phyloP scores from a whole-genome alignment of 257 asterid genomes.

The Echites panduratus region DNA sequence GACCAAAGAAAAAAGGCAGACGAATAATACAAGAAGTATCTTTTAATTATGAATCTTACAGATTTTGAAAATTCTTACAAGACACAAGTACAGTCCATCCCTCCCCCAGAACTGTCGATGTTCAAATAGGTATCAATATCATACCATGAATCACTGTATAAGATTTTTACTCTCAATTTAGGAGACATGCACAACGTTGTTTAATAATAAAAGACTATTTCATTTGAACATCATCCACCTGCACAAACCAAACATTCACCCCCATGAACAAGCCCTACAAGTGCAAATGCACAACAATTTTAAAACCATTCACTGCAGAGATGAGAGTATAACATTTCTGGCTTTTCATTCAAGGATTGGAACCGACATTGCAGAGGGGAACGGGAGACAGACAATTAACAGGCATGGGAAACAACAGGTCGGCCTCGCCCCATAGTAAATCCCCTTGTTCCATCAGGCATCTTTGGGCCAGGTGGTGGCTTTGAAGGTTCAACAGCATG shows the following conservation, averaged over 20 bases:
- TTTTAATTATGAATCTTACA: no score
- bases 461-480: constrained; percentile 96
- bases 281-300: neutral
- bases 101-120: no score
- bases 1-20: no score
- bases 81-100: no score
- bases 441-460: constrained; percentile 98
- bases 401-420: constrained; percentile 36
- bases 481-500: constrained; percentile 63
- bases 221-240: neutral
- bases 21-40: no score
- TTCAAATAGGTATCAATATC: no score
- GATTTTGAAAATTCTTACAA: no score
- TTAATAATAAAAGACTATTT: neutral
- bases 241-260: neutral
- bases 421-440: constrained; percentile 83
- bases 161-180: neutral
- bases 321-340: neutral
- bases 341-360: constrained; percentile 14
- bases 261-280: neutral
- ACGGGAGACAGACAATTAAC: neutral
- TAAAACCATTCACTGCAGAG: neutral
- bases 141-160: neutral
- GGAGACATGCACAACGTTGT: neutral
- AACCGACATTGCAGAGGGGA: constrained; percentile 13